Evolutionary conservation across 805 yeast genomes (phyloP).

Genomic region (Starmerella riodocensis): DNA sequence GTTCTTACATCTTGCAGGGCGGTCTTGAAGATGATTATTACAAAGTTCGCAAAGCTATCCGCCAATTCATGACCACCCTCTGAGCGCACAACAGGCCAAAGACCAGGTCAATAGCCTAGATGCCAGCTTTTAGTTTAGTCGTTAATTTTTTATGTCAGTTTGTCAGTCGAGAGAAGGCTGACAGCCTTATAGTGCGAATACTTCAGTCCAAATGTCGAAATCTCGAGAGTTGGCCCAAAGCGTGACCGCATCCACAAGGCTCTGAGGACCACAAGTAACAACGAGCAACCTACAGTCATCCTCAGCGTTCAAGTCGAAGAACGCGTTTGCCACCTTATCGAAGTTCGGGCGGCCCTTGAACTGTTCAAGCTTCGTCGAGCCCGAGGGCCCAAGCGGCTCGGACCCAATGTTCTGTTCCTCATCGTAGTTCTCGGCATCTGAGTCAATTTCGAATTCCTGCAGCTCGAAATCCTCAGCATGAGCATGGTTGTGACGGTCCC

Average conservation of each 20-base stretch:
- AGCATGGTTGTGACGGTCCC: neutral
- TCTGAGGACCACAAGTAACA: constrained; percentile 23
- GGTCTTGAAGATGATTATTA: constrained; percentile 61
- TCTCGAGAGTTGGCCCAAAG: constrained; percentile 16
- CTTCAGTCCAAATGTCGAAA: constrained; percentile 18
- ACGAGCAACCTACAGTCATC: constrained; percentile 7
- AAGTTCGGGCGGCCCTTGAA: constrained; percentile 18
- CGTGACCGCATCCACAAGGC: constrained; percentile 15
- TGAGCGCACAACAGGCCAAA: constrained; percentile 4
- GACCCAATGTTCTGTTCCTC: neutral
- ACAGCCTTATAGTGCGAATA: constrained; percentile 11
- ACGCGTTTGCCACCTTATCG: constrained; percentile 4
- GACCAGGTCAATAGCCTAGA: neutral
- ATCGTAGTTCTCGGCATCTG: constrained; percentile 9
- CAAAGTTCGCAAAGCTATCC: constrained; percentile 22
- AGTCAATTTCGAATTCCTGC: constrained; percentile 9
- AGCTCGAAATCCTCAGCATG: constrained; percentile 10
- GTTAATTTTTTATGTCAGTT: neutral
- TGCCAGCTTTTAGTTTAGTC: neutral
- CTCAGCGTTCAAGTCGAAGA: neutral
- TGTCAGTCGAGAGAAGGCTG: neutral
- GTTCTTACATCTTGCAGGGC: constrained; percentile 80
- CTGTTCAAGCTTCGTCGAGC: too few relatives aligned
- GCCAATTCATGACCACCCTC: constrained; percentile 17
- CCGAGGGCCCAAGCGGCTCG: too few relatives aligned